phyloP scores from a whole-genome alignment of 1,139 yeast species.

The Yamadazyma songkhlaensis region DNA sequence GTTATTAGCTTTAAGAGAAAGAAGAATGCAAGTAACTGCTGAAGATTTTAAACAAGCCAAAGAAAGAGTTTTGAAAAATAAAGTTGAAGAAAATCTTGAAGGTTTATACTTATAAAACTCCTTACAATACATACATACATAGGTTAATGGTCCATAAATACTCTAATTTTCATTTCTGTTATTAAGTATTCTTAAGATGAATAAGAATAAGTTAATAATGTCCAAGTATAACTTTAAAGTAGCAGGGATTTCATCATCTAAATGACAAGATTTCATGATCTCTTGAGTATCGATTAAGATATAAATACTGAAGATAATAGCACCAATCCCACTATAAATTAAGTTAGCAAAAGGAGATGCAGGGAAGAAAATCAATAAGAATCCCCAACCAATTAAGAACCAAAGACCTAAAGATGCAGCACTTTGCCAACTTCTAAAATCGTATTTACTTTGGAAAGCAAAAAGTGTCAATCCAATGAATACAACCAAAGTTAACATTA shows the following conservation, averaged over 20 bases:
- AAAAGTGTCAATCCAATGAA: constrained; percentile 74
- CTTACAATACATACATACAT: not conserved
- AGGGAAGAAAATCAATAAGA: constrained; percentile 68
- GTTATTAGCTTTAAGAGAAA: constrained; percentile 88
- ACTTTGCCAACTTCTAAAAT: constrained; percentile 73
- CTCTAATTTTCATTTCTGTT: constrained; percentile 19
- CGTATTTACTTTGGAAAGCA: constrained; percentile 82
- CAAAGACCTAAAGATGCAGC: constrained; percentile 60
- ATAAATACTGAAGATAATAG: constrained; percentile 68
- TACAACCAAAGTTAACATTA: constrained; percentile 63
- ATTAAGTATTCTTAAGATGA: constrained; percentile 67
- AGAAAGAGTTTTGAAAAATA: constrained; percentile 95
- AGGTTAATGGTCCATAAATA: not conserved
- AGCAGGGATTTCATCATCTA: constrained; percentile 84
- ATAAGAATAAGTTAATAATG: constrained; percentile 74
- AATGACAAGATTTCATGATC: constrained; percentile 74
- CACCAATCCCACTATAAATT: constrained; percentile 71
- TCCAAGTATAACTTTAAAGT: constrained; percentile 78
- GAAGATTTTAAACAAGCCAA: constrained; percentile 93
- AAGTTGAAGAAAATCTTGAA: constrained; percentile 95
- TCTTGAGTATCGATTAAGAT: constrained; percentile 80
- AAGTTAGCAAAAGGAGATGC: constrained; percentile 50
- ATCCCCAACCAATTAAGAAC: constrained; percentile 70
- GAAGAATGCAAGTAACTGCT: constrained; percentile 97
- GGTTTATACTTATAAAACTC: constrained; percentile 76